phyloP scores from a whole-genome alignment of 352 stramenopile species.

The Pythium grandisporangium region DNA sequence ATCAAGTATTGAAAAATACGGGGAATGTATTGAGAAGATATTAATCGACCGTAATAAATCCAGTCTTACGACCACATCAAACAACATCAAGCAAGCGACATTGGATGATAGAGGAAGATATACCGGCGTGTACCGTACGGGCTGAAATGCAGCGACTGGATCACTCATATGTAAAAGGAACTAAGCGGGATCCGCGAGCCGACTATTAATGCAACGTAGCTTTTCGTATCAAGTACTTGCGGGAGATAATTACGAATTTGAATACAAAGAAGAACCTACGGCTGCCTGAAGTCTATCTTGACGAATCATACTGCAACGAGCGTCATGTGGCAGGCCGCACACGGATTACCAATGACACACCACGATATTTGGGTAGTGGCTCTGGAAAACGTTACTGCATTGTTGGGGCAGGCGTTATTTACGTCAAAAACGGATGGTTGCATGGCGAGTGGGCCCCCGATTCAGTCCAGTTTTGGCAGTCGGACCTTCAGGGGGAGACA shows the following conservation, averaged over 20 bases:
- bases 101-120: too few species aligned
- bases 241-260: neutral
- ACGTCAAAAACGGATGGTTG: neutral
- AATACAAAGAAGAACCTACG: neutral
- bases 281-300: neutral
- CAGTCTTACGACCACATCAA: too few species aligned
- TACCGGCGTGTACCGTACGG: too few species aligned
- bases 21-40: too few species aligned
- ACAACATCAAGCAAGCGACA: too few species aligned
- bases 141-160: too few species aligned
- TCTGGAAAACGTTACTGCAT: conserved; percentile 4
- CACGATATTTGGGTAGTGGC: neutral
- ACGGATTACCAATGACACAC: neutral
- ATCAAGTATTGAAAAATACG: too few species aligned
- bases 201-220: neutral
- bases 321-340: neutral
- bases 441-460: neutral
- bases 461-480: neutral
- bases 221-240: neutral
- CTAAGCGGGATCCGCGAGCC: neutral
- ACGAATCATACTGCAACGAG: conserved; percentile 4
- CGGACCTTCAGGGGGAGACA: neutral
- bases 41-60: too few species aligned
- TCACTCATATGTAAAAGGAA: conserved; percentile 2
- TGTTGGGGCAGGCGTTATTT: conserved; percentile 4